phyloP scores from a whole-genome alignment of 176 grass and related monocot genomes.

The Musa schizocarpa region DNA sequence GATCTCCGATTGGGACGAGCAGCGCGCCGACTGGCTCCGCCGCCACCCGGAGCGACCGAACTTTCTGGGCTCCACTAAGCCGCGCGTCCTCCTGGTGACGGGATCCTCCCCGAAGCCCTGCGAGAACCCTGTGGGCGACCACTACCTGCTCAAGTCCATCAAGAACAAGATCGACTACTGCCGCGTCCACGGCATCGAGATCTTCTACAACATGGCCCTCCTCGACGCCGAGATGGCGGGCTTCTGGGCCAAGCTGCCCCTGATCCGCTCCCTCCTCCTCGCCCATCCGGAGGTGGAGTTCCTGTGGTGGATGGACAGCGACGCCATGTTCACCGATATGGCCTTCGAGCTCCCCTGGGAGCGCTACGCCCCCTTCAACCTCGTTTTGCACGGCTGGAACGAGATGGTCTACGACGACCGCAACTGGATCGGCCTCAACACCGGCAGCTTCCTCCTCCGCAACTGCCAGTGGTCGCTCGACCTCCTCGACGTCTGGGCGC shows the following conservation, averaged over 20 bases:
- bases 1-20: conserved; percentile 93
- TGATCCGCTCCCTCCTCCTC: conserved; percentile 78
- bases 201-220: conserved; percentile 97
- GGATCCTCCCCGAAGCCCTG: conserved; percentile 93
- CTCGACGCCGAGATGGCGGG: conserved; percentile 92
- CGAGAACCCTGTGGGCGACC: conserved; percentile 94
- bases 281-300: conserved; percentile 92
- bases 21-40: conserved; percentile 59
- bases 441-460: conserved; percentile 83
- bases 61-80: conserved; percentile 67
- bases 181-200: conserved; percentile 86
- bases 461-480: conserved; percentile 99
- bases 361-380: conserved; percentile 65
- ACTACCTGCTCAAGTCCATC: conserved; percentile 95
- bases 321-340: conserved; percentile 98
- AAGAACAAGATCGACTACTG: conserved; percentile 99
- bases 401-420: conserved; percentile 97
- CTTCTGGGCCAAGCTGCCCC: conserved; percentile 91
- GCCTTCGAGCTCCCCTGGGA: conserved; percentile 95
- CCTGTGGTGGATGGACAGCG: conserved; percentile 99
- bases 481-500: conserved; percentile 84
- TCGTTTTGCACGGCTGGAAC: conserved; percentile 85
- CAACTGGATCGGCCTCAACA: conserved; percentile 99
- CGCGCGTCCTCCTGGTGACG: conserved; percentile 80
- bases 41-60: conserved; percentile 74